Base-by-base conservation (phyloP, 78 protist genomes). In the Dictyostelium purpureum region DNA sequence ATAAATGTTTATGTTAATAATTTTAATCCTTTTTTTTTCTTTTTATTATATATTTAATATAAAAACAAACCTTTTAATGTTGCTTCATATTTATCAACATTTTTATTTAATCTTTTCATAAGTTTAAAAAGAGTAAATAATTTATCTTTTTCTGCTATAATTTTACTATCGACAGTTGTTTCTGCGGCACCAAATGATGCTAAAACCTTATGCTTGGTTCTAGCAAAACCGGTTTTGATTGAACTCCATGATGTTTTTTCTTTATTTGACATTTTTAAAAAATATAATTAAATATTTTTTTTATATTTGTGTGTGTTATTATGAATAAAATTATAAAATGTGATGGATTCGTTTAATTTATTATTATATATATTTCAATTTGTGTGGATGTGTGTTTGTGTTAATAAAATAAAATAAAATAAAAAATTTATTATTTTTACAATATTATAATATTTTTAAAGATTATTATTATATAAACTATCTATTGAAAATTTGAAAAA, bases 171-270 rank as follows among this genome's bases (percentile, higher is more conserved):
- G 4, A 83, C 80, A 18, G 90, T 83, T 37, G 90, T 57, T 43
- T 83, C 90, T 16, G 90, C 77, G 19, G 90, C 90, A 57, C 90
- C 90, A 71, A 83, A 75, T 28, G 74, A 70, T 26, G 76, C 90
- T 43, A 83, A 71, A 14, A 83, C 80, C 66, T 65, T 83, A 40
- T 83, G 90, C 31, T 83, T 83, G 3, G 90, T 71, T 71, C 90
- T 69, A 14, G 90, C 90, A 57, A 83, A 71, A 43, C 70, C 70
- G 4, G 90, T 83, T 65, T 83, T 83, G 26, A 83, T 54, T 21
- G 28, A 26, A 37, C 59, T 63, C 90, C 90, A 83, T 37, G 81
- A 66, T 35, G 74, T 66, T 66, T 66, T 66, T 66, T 66, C 74
- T 66, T 66, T 66, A 35, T 26, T 18, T 21, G 49, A 33, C 71